phyloP scores from a whole-genome alignment of 352 stramenopile genomes.

The Pilasporangium apinafurcum region DNA sequence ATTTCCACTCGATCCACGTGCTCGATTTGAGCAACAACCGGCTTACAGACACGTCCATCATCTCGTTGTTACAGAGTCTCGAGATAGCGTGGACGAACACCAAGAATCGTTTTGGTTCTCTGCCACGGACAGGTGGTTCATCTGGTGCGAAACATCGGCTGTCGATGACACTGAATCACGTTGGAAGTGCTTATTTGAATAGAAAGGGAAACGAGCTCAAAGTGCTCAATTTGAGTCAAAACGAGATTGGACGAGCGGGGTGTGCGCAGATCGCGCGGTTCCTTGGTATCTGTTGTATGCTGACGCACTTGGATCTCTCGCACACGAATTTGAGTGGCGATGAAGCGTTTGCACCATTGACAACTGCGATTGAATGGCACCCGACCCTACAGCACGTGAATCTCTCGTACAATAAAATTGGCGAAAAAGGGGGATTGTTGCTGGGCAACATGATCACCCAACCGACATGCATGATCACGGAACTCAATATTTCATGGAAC shows the following conservation, averaged over 20 bases:
- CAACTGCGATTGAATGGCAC: slow-evolving; percentile 47
- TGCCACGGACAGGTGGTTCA: background rate
- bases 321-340: slow-evolving; percentile 38
- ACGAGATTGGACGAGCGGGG: slow-evolving; percentile 42
- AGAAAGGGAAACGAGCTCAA: slow-evolving; percentile 30
- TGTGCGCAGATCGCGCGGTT: slow-evolving; percentile 56
- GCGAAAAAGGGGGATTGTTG: slow-evolving; percentile 33
- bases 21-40: slow-evolving; percentile 66
- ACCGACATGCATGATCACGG: slow-evolving; percentile 31
- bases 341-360: slow-evolving; percentile 35
- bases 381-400: slow-evolving; percentile 42
- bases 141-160: background rate
- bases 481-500: slow-evolving; percentile 70
- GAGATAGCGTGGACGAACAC: slow-evolving; percentile 7
- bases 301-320: slow-evolving; percentile 55
- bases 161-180: slow-evolving; percentile 1
- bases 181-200: background rate
- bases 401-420: slow-evolving; percentile 61
- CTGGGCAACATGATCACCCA: slow-evolving; percentile 60
- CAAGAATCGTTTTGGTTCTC: too few species aligned
- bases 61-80: slow-evolving; percentile 48
- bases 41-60: slow-evolving; percentile 56
- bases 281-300: slow-evolving; percentile 25
- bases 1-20: slow-evolving; percentile 54
- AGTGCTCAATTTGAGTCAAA: slow-evolving; percentile 66